These are phyloP conservation scores for Colletotrichum cuscutae DNA, from an alignment of 2,329 filamentous ascomycete species.

Conservation along the genomic window DNA sequence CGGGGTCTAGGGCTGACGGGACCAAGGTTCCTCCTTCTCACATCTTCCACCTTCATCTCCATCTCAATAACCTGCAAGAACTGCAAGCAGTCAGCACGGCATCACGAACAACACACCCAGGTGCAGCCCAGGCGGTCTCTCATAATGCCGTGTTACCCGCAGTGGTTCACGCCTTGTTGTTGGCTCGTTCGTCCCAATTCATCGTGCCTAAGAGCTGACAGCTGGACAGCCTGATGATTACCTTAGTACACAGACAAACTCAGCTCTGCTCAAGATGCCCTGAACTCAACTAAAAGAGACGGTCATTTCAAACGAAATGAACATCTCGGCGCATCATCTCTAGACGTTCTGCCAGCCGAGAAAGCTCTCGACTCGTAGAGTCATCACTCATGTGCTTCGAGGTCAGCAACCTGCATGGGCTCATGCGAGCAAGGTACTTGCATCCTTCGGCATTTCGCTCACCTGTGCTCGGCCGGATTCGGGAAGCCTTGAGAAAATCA, in stretches of 20 bases:
- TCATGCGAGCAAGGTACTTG: neutral
- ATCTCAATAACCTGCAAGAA: constrained; percentile 1
- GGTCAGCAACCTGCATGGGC: neutral
- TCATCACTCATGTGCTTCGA: neutral
- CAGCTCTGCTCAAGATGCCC: neutral
- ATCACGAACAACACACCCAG: neutral
- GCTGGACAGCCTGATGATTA: neutral
- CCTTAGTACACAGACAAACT: neutral
- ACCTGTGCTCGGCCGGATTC: neutral
- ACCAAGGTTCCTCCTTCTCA: neutral
- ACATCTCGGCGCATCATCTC: neutral
- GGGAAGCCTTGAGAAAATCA: neutral
- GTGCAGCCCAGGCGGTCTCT: neutral
- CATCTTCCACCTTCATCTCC: too few species aligned
- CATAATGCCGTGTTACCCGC: constrained; percentile 8
- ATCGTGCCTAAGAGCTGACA: neutral
- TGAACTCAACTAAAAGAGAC: neutral
- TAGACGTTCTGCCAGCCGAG: neutral
- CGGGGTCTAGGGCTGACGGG: neutral
- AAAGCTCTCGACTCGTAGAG: neutral
- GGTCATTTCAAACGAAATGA: neutral
- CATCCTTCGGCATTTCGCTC: neutral
- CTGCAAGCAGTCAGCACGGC: neutral
- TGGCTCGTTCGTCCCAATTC: constrained; percentile 15
- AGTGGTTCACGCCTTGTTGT: neutral